phyloP scores from a whole-genome alignment of 2,329 filamentous ascomycete species.

The Balansia obtecta region DNA sequence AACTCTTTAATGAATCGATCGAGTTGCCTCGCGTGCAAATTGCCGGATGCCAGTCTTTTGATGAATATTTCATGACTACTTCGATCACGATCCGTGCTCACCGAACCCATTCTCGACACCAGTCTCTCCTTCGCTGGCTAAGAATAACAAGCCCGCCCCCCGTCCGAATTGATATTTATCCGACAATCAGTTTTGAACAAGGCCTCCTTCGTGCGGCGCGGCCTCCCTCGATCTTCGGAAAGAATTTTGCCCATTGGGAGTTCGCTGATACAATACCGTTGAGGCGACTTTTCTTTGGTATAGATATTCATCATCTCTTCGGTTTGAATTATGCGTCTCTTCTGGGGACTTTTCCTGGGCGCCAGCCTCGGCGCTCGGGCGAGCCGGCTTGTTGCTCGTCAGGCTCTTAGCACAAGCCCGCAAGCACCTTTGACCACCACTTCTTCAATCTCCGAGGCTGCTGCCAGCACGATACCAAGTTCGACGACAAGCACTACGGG shows the following conservation, averaged over 20 bases:
- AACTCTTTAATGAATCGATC: not conserved
- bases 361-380: slow-evolving; percentile 12
- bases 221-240: not conserved
- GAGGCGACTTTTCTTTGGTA: not conserved
- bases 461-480: slow-evolving; percentile 8
- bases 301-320: slow-evolving; percentile 2
- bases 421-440: not conserved
- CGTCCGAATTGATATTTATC: not conserved
- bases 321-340: slow-evolving; percentile 11
- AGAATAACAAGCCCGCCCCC: not conserved
- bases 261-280: not conserved
- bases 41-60: not conserved
- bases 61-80: too few species aligned
- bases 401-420: not conserved
- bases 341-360: slow-evolving; percentile 12
- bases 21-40: not conserved
- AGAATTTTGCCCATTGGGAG: not conserved
- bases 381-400: slow-evolving; percentile 2
- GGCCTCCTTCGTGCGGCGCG: too few species aligned
- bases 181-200: not conserved
- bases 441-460: not conserved
- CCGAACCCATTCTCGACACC: not conserved
- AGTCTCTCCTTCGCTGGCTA: not conserved
- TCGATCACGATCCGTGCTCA: not conserved
- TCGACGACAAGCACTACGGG: not conserved